Base-by-base conservation (phyloP, 768 basidiomycete species). In the Serendipita vermifera region DNA sequence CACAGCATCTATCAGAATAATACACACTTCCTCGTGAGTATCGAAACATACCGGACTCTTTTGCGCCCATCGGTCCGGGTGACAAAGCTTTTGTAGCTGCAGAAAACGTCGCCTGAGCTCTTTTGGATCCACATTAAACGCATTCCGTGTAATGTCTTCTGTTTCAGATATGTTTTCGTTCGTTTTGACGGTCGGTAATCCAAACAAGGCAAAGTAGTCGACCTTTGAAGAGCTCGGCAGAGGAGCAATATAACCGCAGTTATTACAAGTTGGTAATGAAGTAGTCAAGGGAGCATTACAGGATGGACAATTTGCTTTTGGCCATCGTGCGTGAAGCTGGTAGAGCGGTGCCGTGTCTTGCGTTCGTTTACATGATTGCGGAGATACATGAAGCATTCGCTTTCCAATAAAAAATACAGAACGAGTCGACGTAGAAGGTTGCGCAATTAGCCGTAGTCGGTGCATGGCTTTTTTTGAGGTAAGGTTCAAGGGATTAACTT, bases 1-100 rank as follows among this genome's bases (percentile, higher is more conserved):
- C 62, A 31, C 26, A 43, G 27, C 35, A 58, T 48, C 55, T 40
- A 15, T 33, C 4, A 32, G 17, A 33, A 56, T 35, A 5, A 40
- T 48, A 48, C 9, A 40, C 38, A 54, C 55, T 31, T 32, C n/a
- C 27, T 29, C 24, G 13, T 1, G 5, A 17, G 7, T 40, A 14
- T 32, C 4, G 46, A 36, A 7, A 57, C 55, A 2, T 68, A 64
- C 68, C 58, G 76, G 68, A 56, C 80, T 80, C 63, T 78, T 75
- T 29, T 79, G 76, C 32, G 81, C 76, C 84, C 87, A 94, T 11
- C 81, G 75, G 66, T 97, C 92, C 0, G 92, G 92, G 71, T 97
- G 92, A 54, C 87, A 81, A 20, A 79, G 70, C 20, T 80, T 74
- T 64, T 94, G 92, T 2, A 85, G 78, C 41, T 76, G 70, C 32